These are phyloP conservation scores for Buxus sempervirens DNA, from an alignment of 164 flowering plant genomes.

Conservation along the genomic window DNA sequence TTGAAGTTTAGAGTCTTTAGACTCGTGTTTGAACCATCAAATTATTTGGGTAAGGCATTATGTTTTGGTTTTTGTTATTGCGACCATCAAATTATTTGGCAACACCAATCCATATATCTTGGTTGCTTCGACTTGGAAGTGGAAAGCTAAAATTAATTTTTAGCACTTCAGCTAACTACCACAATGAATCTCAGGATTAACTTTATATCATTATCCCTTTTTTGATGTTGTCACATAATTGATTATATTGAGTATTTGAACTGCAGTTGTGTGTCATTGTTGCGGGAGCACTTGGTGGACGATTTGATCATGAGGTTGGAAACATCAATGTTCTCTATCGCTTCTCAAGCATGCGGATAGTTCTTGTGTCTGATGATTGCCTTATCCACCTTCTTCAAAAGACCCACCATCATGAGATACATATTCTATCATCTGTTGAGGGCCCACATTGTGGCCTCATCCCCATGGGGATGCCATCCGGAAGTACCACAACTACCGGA, in stretches of 20 bases:
- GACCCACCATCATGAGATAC: constrained; percentile 69
- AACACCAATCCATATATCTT: background rate
- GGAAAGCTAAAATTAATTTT: background rate
- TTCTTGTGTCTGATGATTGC: constrained; percentile 85
- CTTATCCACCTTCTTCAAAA: constrained; percentile 81
- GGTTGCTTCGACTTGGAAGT: background rate
- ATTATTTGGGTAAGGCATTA: too few species aligned
- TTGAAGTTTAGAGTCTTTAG: too few species aligned
- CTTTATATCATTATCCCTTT: background rate
- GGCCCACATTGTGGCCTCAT: constrained; percentile 96
- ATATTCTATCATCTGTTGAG: constrained; percentile 62
- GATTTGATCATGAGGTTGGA: constrained; percentile 94
- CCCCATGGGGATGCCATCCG: constrained; percentile 71
- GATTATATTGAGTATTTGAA: background rate
- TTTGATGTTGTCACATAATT: background rate
- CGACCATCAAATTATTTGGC: background rate
- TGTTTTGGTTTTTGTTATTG: too few species aligned
- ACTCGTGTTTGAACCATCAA: too few species aligned
- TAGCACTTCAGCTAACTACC: too few species aligned
- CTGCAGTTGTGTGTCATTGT: constrained; percentile 81
- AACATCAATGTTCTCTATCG: constrained; percentile 71
- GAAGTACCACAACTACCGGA: constrained; percentile 76
- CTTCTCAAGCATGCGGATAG: constrained; percentile 56
- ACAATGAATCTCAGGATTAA: background rate
- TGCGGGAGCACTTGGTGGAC: constrained; percentile 95